Evolutionary conservation across 1,284 basidiomycete species (phyloP), one percentile per base, ranked within the genome.

Genomic region (Fomitopsis schrenkii): DNA sequence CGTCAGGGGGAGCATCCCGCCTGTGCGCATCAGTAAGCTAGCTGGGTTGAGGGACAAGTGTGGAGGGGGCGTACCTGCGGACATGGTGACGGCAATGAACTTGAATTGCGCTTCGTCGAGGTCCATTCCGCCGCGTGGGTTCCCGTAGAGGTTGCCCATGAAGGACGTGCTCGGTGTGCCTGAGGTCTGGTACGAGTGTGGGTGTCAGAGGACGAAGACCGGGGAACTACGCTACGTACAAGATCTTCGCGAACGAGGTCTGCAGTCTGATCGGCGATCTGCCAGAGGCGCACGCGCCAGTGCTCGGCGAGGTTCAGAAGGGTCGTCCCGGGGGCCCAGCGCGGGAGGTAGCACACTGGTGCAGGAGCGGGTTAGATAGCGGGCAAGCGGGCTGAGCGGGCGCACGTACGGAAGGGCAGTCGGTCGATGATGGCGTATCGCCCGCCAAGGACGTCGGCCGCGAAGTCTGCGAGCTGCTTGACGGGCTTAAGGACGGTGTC

Each of bases 251-350:
- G 56, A 22, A 63, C 58, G 54, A 66, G 60, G 33, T 60, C 38
- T 45, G 64, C 63, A 4, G 67, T 68, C 44, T 41, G 42, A 56
- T 60, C 60, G 44, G 67, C 65, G 19, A 63, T 64, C 62, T 48
- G 44, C 59, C 62, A 54, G 42, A 68, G 63, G 50, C 63, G 58
- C 45, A 52, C 62, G 54, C 64, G 64, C 66, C 66, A 68, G 44
- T 62, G 46, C 44, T 60, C 57, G 55, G 63, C 66, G 54, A 65
- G 59, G 58, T 63, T 60, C 40, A 62, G 41, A 41, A 62, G 62
- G 35, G 67, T 68, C 15, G 71, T 64, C 5, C 72, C 71, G 41
- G 76, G 76, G 35, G 73, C 65, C 75, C 76, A 77, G 33, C 63
- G 65, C 8, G 76, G 76, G 5, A 76, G 41, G 57, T 70, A 70